These are phyloP conservation scores for Leucocoprinus sp. DNA, from an alignment of 768 basidiomycete species.

Conservation along the genomic window DNA sequence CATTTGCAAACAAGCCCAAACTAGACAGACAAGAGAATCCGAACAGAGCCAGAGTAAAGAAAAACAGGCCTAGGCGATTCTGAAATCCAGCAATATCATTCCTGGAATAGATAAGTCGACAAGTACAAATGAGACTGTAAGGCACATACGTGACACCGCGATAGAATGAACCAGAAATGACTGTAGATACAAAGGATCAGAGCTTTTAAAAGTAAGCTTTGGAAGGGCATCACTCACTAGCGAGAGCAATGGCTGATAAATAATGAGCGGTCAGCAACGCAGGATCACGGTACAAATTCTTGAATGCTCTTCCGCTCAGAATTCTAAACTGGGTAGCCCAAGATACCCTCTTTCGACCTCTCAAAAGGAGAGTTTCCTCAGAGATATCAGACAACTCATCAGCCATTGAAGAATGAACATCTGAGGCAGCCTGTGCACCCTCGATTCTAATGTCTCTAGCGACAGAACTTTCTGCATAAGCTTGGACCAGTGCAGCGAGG, in stretches of 20 bases:
- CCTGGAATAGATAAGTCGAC: slow-evolving; percentile 22
- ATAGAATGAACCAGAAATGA: slow-evolving; percentile 91
- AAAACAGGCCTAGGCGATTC: slow-evolving; percentile 90
- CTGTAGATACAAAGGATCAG: slow-evolving; percentile 26
- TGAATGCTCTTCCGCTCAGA: slow-evolving; percentile 92
- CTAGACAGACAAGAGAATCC: slow-evolving; percentile 97
- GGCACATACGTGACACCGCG: slow-evolving; percentile 69
- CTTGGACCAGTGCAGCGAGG: slow-evolving; percentile 63
- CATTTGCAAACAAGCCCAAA: slow-evolving; percentile 88
- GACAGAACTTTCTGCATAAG: slow-evolving; percentile 61
- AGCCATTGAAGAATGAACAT: slow-evolving; percentile 17
- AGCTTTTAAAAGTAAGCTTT: slow-evolving; percentile 2
- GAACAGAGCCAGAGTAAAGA: slow-evolving; percentile 94
- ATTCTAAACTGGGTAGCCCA: slow-evolving; percentile 91
- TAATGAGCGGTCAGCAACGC: slow-evolving; percentile 90
- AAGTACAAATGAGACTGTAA: neutral
- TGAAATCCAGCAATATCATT: slow-evolving; percentile 98
- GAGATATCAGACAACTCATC: slow-evolving; percentile 59
- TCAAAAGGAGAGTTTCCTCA: slow-evolving; percentile 56
- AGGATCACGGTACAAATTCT: slow-evolving; percentile 95
- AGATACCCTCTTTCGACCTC: slow-evolving; percentile 73
- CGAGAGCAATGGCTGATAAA: slow-evolving; percentile 71
- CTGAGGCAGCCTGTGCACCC: slow-evolving; percentile 26
- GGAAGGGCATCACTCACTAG: slow-evolving; percentile 44
- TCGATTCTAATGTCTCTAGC: slow-evolving; percentile 51